Conservation (phyloP, 2,329 filamentous ascomycete genomes). For the Colletotrichum shisoi region DNA sequence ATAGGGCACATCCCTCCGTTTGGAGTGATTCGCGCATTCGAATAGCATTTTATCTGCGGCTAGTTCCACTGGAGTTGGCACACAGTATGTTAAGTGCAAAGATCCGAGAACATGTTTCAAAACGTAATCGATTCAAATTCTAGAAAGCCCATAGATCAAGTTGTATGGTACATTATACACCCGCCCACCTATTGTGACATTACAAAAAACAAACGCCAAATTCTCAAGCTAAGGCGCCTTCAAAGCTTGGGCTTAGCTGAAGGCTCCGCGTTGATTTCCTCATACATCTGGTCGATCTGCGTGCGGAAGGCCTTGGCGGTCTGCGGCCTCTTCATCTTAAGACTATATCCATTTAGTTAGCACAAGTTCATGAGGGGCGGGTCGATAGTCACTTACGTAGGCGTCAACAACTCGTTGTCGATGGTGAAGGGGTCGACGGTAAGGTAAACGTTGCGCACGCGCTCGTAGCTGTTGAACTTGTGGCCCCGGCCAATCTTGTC, state of each 20-base stretch:
- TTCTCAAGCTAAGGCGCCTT: conserved; percentile 5
- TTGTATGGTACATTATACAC: conserved; percentile 30
- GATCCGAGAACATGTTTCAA: background rate
- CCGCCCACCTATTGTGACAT: conserved; percentile 11
- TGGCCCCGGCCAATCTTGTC: conserved; percentile 79
- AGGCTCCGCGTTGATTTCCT: conserved; percentile 57
- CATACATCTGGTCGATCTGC: conserved; percentile 66
- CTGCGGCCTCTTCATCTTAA: conserved; percentile 69
- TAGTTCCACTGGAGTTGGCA: too few species aligned
- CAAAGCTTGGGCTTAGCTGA: conserved; percentile 58
- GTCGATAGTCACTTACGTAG: conserved; percentile 71
- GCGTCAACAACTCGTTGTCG: conserved; percentile 88
- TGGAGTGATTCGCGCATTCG: background rate
- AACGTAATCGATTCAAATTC: background rate
- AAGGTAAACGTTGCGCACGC: conserved; percentile 75
- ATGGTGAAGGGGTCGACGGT: conserved; percentile 90
- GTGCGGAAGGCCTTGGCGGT: conserved; percentile 60
- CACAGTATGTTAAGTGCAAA: too few species aligned
- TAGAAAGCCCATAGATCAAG: conserved; percentile 23
- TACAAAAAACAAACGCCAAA: conserved; percentile 23
- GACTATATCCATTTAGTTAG: conserved; percentile 50
- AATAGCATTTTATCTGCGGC: background rate
- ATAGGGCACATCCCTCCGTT: background rate
- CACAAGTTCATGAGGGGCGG: background rate
- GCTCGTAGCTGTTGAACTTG: conserved; percentile 93